These are phyloP conservation scores for Euphorbia pulcherrima DNA, from an alignment of 345 rosid species.

Conservation along the genomic window DNA sequence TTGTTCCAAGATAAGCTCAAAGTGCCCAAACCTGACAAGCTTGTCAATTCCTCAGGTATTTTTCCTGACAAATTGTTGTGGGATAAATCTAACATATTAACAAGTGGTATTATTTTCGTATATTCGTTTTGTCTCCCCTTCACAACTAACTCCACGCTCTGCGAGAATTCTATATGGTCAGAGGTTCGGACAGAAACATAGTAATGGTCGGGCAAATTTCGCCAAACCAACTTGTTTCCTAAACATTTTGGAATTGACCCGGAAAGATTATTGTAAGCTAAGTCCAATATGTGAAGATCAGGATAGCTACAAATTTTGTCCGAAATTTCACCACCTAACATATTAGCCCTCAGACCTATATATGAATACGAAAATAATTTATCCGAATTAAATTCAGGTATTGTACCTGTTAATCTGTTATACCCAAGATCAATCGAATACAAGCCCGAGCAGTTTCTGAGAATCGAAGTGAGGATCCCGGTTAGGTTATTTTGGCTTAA, in stretches of 20 bases:
- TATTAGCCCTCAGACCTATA: constrained; percentile 9
- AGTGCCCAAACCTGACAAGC: neutral
- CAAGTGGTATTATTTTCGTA: neutral
- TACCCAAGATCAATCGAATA: constrained; percentile 45
- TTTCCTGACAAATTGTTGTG: constrained; percentile 4
- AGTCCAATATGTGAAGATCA: constrained; percentile 10
- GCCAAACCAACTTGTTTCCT: neutral
- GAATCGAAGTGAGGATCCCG: constrained; percentile 42
- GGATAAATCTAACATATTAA: constrained; percentile 11
- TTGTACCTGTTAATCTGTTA: constrained; percentile 35
- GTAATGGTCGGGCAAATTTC: neutral
- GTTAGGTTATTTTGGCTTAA: constrained; percentile 38
- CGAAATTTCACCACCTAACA: constrained; percentile 8
- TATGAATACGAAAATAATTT: neutral
- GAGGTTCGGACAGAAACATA: too few species aligned
- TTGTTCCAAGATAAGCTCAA: constrained; percentile 16
- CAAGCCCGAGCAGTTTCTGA: constrained; percentile 44
- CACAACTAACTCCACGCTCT: neutral
- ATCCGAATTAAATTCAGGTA: constrained; percentile 33
- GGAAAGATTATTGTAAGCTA: constrained; percentile 11
- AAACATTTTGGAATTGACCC: neutral
- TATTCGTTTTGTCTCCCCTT: constrained; percentile 6
- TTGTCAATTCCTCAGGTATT: constrained; percentile 13
- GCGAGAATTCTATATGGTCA: neutral
- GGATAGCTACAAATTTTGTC: neutral